A percentile compares a stretch with the other conserved stretches of the same genome.
phyloP scores from a whole-genome alignment of 78 protist species.

The Salpingoeca rosetta region DNA sequence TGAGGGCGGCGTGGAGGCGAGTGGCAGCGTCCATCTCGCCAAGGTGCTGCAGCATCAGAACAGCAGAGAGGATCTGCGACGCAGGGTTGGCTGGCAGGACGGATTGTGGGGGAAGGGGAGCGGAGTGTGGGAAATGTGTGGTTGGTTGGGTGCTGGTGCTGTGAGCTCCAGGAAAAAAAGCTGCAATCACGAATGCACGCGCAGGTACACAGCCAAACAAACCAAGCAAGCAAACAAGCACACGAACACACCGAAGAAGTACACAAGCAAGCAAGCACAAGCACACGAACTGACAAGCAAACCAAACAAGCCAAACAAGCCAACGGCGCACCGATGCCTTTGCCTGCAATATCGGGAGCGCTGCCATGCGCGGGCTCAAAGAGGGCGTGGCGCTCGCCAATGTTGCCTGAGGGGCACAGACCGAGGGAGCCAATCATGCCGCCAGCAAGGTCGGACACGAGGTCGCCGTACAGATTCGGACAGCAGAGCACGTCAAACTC shows the following conservation, averaged over 20 bases:
- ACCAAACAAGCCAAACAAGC: neutral
- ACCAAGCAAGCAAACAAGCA: no score
- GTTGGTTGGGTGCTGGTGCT: no score
- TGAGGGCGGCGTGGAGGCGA: neutral
- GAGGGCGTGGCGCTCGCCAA: constrained; percentile 57
- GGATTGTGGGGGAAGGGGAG: no score
- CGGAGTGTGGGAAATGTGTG: no score
- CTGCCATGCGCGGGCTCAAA: constrained; percentile 70
- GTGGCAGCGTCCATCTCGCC: constrained; percentile 13
- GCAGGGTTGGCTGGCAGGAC: constrained; percentile 62
- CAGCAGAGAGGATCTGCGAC: constrained; percentile 59
- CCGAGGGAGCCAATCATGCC: constrained; percentile 79
- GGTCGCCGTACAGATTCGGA: constrained; percentile 79
- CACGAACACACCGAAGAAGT: neutral
- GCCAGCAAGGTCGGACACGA: constrained; percentile 67
- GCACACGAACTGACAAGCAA: neutral
- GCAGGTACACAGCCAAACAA: no score
- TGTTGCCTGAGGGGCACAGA: constrained; percentile 68
- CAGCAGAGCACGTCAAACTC: constrained; percentile 69
- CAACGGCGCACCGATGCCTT: constrained; percentile 4
- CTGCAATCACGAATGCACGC: no score
- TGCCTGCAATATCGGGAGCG: constrained; percentile 74
- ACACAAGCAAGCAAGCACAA: neutral
- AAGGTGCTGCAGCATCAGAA: constrained; percentile 66
- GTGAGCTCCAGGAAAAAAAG: no score